These are phyloP conservation scores for Ceratobasidium sp. DNA, from an alignment of 1,284 basidiomycete species.

Conservation along the genomic window DNA sequence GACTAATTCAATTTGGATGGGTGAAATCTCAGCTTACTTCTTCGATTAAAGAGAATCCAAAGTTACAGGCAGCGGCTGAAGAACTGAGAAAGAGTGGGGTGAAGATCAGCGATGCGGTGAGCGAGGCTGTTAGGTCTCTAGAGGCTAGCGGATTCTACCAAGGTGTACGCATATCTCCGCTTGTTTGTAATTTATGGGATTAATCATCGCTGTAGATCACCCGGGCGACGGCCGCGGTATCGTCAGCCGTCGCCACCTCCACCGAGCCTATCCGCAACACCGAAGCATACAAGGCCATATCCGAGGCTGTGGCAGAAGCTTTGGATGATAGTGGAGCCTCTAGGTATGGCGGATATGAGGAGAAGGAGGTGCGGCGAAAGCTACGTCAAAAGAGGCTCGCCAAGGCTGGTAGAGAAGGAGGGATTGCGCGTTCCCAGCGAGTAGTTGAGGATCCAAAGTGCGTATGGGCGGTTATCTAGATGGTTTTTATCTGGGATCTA, in stretches of 20 bases:
- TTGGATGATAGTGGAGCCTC: conserved; percentile 93
- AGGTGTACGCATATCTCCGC: conserved; percentile 60
- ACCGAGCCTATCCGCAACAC: conserved; percentile 96
- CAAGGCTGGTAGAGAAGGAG: conserved; percentile 78
- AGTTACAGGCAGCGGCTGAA: conserved; percentile 87
- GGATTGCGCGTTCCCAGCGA: conserved; percentile 56
- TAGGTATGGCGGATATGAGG: conserved; percentile 93
- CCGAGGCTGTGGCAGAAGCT: conserved; percentile 89
- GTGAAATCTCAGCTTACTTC: conserved; percentile 71
- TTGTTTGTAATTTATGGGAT: conserved; percentile 12
- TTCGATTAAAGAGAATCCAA: conserved; percentile 96
- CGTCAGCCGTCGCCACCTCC: conserved; percentile 78
- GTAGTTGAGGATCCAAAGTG: conserved; percentile 80
- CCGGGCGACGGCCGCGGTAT: conserved; percentile 78
- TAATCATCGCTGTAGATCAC: conserved; percentile 65
- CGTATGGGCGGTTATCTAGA: conserved; percentile 48
- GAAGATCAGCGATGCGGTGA: conserved; percentile 92
- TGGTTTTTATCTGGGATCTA: not conserved
- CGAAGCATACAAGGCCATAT: conserved; percentile 90
- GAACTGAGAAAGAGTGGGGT: conserved; percentile 89
- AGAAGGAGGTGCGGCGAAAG: conserved; percentile 83
- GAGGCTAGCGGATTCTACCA: conserved; percentile 94
- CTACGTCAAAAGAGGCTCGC: conserved; percentile 76
- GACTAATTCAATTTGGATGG: not conserved
- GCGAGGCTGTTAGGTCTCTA: conserved; percentile 87